phyloP scores from a whole-genome alignment of 2,329 filamentous ascomycete species.

The Thielaviopsis euricoi region DNA sequence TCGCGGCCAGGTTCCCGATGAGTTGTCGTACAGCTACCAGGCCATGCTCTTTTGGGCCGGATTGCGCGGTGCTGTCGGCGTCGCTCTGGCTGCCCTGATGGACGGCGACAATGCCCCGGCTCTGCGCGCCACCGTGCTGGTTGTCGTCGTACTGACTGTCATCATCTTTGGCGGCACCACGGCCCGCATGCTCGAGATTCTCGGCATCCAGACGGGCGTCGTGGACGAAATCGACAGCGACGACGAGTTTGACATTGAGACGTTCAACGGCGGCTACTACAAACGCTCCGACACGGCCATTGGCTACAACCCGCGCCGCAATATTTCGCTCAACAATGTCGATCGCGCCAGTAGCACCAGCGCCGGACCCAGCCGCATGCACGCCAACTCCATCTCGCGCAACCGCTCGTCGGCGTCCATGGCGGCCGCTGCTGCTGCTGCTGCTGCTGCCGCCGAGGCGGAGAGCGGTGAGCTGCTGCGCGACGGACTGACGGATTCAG shows the following conservation, averaged over 20 bases:
- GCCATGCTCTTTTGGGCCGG: slow-evolving; percentile 99
- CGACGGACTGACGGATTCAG: slow-evolving; percentile 35
- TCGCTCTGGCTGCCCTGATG: slow-evolving; percentile 79
- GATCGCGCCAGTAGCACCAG: slow-evolving; percentile 15
- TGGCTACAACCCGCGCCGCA: slow-evolving; percentile 58
- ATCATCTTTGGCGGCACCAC: slow-evolving; percentile 98
- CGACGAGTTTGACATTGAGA: slow-evolving; percentile 95
- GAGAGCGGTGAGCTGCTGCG: slow-evolving; percentile 20
- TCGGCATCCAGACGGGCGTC: slow-evolving; percentile 90
- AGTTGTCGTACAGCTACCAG: slow-evolving; percentile 87
- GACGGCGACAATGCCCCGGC: slow-evolving; percentile 67
- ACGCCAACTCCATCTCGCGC: slow-evolving; percentile 36
- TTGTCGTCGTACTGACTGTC: slow-evolving; percentile 91
- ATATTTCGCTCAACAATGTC: slow-evolving; percentile 40
- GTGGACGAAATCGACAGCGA: slow-evolving; percentile 95
- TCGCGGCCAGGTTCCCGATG: slow-evolving; percentile 57
- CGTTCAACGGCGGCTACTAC: slow-evolving; percentile 53
- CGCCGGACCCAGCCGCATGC: slow-evolving; percentile 15
- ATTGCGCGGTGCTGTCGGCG: slow-evolving; percentile 84
- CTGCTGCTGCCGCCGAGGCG: slow-evolving; percentile 19
- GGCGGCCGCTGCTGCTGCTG: too few species aligned
- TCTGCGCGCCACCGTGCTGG: slow-evolving; percentile 84
- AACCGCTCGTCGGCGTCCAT: slow-evolving; percentile 23
- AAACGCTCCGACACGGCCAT: slow-evolving; percentile 65
- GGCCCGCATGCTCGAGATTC: slow-evolving; percentile 90